Conservation (phyloP, 768 basidiomycete genomes). For the Phallus indusiatus region DNA sequence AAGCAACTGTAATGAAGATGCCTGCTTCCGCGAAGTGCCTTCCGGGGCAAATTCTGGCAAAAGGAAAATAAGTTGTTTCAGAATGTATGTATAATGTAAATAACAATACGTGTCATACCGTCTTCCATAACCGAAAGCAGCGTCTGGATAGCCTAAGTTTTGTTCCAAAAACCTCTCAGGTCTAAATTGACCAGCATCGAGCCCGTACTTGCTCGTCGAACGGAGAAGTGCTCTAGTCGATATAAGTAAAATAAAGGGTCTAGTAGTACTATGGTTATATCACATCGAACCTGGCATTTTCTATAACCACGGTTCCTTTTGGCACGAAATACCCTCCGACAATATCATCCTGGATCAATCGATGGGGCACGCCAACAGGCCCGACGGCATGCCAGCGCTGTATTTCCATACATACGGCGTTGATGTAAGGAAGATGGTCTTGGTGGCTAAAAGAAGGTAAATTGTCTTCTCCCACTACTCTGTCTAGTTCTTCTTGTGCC, state of each 20-base stretch:
- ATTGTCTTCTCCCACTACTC: conserved; percentile 1
- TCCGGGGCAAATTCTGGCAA: conserved; percentile 11
- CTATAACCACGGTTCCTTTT: conserved; percentile 19
- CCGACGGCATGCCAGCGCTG: conserved; percentile 3
- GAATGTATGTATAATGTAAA: background rate
- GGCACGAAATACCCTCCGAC: conserved; percentile 22
- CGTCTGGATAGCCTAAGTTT: background rate
- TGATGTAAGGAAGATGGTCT: conserved; percentile 6
- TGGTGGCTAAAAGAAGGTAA: conserved; percentile 7
- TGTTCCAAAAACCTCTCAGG: conserved; percentile 10
- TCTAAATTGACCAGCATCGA: background rate
- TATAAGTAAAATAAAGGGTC: background rate
- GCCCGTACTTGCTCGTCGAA: conserved; percentile 18
- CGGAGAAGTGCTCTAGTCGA: background rate
- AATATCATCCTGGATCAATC: conserved; percentile 7
- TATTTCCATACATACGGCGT: conserved; percentile 3
- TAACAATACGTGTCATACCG: background rate
- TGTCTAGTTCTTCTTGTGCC: conserved; percentile 10
- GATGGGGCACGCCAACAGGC: conserved; percentile 6
- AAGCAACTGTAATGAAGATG: conserved; percentile 6
- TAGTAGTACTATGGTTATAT: conserved; percentile 4
- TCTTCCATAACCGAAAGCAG: conserved; percentile 1
- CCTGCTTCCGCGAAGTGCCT: conserved; percentile 1
- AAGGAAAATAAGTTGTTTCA: background rate
- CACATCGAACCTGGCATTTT: conserved; percentile 14